Percentiles rank a stretch among this genome's conserved stretches.
These are phyloP conservation scores for Aspergillus pseudotamarii DNA, from an alignment of 2,329 filamentous ascomycete genomes.

Conservation along the genomic window DNA sequence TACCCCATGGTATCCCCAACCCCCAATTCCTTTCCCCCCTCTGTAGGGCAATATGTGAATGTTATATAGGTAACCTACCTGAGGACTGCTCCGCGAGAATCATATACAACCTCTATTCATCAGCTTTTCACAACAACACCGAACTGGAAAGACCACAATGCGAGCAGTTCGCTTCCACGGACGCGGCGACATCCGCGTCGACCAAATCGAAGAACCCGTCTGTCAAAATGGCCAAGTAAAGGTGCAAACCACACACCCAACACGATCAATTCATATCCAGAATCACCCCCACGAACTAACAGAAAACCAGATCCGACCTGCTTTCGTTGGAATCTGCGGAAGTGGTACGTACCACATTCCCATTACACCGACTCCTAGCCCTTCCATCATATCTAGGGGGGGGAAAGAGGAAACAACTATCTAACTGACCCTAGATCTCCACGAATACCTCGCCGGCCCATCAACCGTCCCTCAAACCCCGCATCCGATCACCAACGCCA, in stretches of 20 bases:
- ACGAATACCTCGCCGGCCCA: slow-evolving; percentile 55
- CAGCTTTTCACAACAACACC: background rate
- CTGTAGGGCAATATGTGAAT: background rate
- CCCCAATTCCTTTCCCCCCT: background rate
- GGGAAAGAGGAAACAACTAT: background rate
- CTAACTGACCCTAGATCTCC: slow-evolving; percentile 42
- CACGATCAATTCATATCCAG: no score
- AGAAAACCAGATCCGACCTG: slow-evolving; percentile 29
- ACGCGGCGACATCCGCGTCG: slow-evolving; percentile 37
- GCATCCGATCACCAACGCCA: slow-evolving; percentile 61
- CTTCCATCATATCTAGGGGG: background rate
- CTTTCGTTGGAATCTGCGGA: slow-evolving; percentile 41
- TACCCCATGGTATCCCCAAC: background rate
- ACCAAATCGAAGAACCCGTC: slow-evolving; percentile 36
- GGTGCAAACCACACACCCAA: slow-evolving; percentile 12
- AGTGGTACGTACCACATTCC: slow-evolving; percentile 23
- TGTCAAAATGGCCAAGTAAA: slow-evolving; percentile 56
- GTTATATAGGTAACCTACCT: background rate
- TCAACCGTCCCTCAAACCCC: slow-evolving; percentile 54
- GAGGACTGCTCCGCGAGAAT: background rate
- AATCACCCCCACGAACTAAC: background rate
- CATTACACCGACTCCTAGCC: background rate
- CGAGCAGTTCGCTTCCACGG: slow-evolving; percentile 42
- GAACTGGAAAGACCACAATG: slow-evolving; percentile 23
- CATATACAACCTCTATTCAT: background rate